Percentiles rank a stretch among this genome's conserved stretches.
Evolutionary conservation across 2,329 filamentous ascomycete species (phyloP).

Genomic region (Ophiostoma australiae): DNA sequence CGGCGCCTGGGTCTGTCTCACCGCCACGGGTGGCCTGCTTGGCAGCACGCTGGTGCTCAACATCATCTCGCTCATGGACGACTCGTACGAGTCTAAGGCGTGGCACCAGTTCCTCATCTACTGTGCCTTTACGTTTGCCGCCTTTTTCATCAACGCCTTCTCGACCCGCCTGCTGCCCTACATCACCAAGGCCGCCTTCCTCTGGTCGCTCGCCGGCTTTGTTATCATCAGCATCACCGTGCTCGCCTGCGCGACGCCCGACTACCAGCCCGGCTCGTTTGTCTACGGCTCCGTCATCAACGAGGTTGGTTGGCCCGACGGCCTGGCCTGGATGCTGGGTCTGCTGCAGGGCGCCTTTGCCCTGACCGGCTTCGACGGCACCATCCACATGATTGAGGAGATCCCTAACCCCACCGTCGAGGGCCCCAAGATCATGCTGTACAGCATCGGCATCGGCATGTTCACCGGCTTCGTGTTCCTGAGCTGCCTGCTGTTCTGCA

Average conservation of each 20-base stretch:
- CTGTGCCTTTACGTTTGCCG: slow-evolving; percentile 56
- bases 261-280: slow-evolving; percentile 59
- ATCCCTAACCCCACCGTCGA: slow-evolving; percentile 39
- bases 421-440: slow-evolving; percentile 63
- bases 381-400: slow-evolving; percentile 54
- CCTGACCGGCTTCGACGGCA: slow-evolving; percentile 50
- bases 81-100: slow-evolving; percentile 50
- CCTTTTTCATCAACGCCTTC: slow-evolving; percentile 62
- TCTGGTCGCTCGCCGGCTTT: slow-evolving; percentile 67
- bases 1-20: slow-evolving; percentile 66
- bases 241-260: slow-evolving; percentile 59
- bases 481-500: slow-evolving; percentile 59
- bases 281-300: slow-evolving; percentile 67
- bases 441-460: slow-evolving; percentile 59
- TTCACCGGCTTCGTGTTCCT: slow-evolving; percentile 48
- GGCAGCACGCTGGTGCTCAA: slow-evolving; percentile 63
- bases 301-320: slow-evolving; percentile 63
- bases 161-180: slow-evolving; percentile 56
- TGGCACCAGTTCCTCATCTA: slow-evolving; percentile 75
- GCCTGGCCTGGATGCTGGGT: slow-evolving; percentile 54
- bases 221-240: slow-evolving; percentile 65
- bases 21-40: slow-evolving; percentile 62
- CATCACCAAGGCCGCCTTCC: slow-evolving; percentile 64
- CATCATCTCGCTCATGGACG: slow-evolving; percentile 57
- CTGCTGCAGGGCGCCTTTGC: slow-evolving; percentile 38